A percentile compares a stretch with the other conserved stretches of the same genome.
Conservation (phyloP, 2,329 filamentous ascomycete species). For the Botrytis porri region DNA sequence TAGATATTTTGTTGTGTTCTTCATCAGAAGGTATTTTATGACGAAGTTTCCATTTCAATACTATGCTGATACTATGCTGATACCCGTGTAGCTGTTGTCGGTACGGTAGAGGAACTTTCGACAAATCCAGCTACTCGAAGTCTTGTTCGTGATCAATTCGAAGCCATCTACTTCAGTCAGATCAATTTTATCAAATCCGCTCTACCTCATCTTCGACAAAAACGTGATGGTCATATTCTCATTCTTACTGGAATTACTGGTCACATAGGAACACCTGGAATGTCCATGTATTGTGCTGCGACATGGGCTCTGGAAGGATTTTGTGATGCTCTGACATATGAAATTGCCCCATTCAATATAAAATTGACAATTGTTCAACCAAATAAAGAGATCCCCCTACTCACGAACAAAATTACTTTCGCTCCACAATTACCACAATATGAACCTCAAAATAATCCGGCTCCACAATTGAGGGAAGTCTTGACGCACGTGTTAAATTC, state of each 20-base stretch:
- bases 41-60: too few relatives aligned
- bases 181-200: constrained; percentile 93
- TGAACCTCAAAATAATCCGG: constrained; percentile 66
- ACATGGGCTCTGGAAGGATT: constrained; percentile 96
- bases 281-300: constrained; percentile 87
- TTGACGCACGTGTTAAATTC: constrained; percentile 75
- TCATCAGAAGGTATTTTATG: constrained; percentile 68
- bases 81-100: constrained; percentile 65
- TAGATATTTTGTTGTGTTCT: constrained; percentile 89
- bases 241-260: constrained; percentile 86
- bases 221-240: constrained; percentile 85
- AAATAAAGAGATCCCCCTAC: constrained; percentile 83
- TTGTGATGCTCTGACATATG: constrained; percentile 92
- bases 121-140: constrained; percentile 70
- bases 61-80: constrained; percentile 8
- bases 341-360: constrained; percentile 95
- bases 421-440: constrained; percentile 73
- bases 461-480: constrained; percentile 80
- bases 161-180: constrained; percentile 90
- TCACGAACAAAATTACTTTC: constrained; percentile 84
- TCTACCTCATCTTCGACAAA: constrained; percentile 73
- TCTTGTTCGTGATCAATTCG: constrained; percentile 86
- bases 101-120: constrained; percentile 85
- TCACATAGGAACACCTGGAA: constrained; percentile 87
- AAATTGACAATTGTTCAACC: constrained; percentile 95